Conservation (phyloP, 1,139 yeast species). For the Taphrina sp. region DNA sequence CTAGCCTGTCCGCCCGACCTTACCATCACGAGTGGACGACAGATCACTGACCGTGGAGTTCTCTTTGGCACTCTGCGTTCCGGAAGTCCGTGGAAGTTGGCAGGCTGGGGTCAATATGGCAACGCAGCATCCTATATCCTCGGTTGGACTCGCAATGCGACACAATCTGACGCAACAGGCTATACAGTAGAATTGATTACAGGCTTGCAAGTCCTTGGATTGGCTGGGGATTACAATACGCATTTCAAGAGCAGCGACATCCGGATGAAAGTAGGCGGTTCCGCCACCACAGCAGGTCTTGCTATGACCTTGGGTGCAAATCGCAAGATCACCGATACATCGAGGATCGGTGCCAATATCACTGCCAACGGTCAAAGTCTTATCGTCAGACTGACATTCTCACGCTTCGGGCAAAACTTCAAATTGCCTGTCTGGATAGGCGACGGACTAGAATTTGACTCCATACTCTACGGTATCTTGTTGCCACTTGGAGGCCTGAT, state of each 20-base stretch:
- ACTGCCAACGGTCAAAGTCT: conserved; percentile 23
- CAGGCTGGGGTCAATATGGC: conserved; percentile 22
- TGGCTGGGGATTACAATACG: conserved; percentile 29
- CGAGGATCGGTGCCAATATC: conserved; percentile 19
- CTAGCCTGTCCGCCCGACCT: conserved; percentile 29
- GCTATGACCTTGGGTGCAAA: conserved; percentile 27
- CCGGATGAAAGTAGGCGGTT: conserved; percentile 26
- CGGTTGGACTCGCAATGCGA: conserved; percentile 24
- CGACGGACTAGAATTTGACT: conserved; percentile 24
- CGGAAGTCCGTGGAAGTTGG: conserved; percentile 30
- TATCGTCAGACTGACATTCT: conserved; percentile 24
- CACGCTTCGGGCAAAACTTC: conserved; percentile 31
- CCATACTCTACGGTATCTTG: conserved; percentile 31
- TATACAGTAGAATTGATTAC: conserved; percentile 31
- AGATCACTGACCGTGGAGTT: conserved; percentile 29
- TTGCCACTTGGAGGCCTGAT: conserved; percentile 27
- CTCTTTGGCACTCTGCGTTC: conserved; percentile 22
- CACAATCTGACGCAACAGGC: conserved; percentile 17
- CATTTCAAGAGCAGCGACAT: conserved; percentile 12
- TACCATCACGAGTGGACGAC: conserved; percentile 27
- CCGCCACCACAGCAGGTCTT: conserved; percentile 29
- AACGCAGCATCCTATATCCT: conserved; percentile 28
- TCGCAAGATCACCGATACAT: conserved; percentile 27
- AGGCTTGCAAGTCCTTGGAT: conserved; percentile 26
- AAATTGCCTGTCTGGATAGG: conserved; percentile 31